Conservation (phyloP, 139 green algal species). For the Chlorella sp. region DNA sequence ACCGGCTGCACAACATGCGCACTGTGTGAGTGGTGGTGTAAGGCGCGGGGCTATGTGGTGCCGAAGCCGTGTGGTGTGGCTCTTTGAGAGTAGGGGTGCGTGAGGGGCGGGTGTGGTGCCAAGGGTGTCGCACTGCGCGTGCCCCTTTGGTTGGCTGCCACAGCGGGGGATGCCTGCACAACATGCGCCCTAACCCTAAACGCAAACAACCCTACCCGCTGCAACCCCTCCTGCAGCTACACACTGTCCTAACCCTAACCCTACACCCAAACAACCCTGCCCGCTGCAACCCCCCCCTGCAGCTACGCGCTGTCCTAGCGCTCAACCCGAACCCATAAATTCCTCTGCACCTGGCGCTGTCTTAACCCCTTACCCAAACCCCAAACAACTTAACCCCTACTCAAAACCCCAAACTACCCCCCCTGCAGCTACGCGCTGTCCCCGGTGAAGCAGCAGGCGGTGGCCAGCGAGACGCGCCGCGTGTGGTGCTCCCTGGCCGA, state of each 20-base stretch:
- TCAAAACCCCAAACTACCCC: conserved; percentile 31
- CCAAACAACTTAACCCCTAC: too few relatives aligned
- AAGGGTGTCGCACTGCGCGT: too few relatives aligned
- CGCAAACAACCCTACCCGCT: too few relatives aligned
- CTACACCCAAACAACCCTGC: background rate
- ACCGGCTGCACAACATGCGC: conserved; percentile 98
- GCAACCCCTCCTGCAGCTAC: too few relatives aligned
- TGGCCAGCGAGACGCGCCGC: conserved; percentile 89
- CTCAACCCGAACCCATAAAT: too few relatives aligned
- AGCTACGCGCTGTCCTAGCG: conserved; percentile 77
- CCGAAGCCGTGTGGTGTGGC: too few relatives aligned
- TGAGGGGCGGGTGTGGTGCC: too few relatives aligned
- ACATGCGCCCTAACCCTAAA: too few relatives aligned
- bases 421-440: conserved; percentile 5
- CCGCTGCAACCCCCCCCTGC: background rate
- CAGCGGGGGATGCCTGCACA: background rate
- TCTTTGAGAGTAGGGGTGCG: too few relatives aligned
- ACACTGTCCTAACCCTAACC: background rate
- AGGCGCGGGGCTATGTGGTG: background rate
- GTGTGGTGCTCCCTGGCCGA: conserved; percentile 95
- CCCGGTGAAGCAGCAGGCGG: conserved; percentile 31
- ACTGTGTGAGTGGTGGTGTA: conserved; percentile 64
- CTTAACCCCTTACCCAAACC: too few relatives aligned
- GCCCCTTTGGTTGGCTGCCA: too few relatives aligned
- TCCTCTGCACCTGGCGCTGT: too few relatives aligned